phyloP scores from a whole-genome alignment of 495 filamentous ascomycete genomes.

The Corynascus novoguineensis region DNA sequence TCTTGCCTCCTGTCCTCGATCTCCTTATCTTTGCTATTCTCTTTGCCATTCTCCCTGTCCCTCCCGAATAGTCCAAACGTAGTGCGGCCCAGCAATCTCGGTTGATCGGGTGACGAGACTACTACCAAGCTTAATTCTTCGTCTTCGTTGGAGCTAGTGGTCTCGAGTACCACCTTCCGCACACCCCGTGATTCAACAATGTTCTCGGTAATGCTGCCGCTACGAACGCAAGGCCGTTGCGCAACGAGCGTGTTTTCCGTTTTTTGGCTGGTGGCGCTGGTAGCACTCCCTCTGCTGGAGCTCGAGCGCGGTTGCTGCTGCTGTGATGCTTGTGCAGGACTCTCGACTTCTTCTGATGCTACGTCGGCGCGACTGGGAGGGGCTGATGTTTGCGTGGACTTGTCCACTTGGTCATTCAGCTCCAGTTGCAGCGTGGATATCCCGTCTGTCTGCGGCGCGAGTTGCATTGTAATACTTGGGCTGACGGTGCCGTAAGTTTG shows the following conservation, averaged over 20 bases:
- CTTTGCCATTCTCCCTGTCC: not conserved
- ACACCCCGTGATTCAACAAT: conserved; percentile 75
- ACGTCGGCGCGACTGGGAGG: conserved; percentile 9
- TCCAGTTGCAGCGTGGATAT: conserved; percentile 19
- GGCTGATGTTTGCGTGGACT: conserved; percentile 25
- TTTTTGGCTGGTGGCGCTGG: conserved; percentile 10
- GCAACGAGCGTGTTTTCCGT: conserved; percentile 17
- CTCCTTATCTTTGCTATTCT: not conserved
- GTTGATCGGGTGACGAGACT: conserved; percentile 13
- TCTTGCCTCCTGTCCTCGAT: not conserved
- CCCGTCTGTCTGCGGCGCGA: conserved; percentile 23
- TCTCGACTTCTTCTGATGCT: not conserved
- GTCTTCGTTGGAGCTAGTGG: conserved; percentile 48
- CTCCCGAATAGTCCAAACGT: conserved; percentile 16
- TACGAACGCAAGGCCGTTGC: conserved; percentile 58
- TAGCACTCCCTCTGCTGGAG: conserved; percentile 23
- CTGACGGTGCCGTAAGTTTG: conserved; percentile 59
- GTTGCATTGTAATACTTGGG: conserved; percentile 30
- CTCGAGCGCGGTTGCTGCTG: not conserved
- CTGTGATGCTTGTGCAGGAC: not conserved
- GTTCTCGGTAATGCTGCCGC: conserved; percentile 86
- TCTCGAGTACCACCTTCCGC: conserved; percentile 78
- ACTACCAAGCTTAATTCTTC: conserved; percentile 27
- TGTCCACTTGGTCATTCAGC: conserved; percentile 16
- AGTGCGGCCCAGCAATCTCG: conserved; percentile 13